Base-by-base conservation (phyloP, 768 basidiomycete species). In the Lenzites betulinus region DNA sequence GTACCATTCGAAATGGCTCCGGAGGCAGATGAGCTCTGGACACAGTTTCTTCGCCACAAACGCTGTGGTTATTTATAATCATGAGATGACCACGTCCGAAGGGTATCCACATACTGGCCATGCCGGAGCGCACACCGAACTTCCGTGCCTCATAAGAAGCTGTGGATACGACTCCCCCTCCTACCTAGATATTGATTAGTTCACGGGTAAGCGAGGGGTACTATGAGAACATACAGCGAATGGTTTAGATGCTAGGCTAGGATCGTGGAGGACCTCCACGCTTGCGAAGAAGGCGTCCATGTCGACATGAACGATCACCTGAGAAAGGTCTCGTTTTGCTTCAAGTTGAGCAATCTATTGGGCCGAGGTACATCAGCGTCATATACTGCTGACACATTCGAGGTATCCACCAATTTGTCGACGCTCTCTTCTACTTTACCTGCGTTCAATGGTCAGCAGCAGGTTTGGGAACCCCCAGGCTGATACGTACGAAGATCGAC, bases 31-130 rank as follows among this genome's bases (percentile, higher is more conserved):
- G 18, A 99, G 83, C 8, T 94, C 85, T 3, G 97, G 95, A 70
- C 95, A 98, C 9, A 99, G 83, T 69, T 93, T 96, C 78, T 88
- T 89, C 16, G 96, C 96, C 44, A 98, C 87, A 72, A 95, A 96
- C 52, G 86, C 95, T 56, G 42, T 12, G 41, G 25, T 15, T 2
- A 12, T 1, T 15, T 30, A 26, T 41, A 13, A 47, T 30, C 7
- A 4, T 12, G 13, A 8, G 28, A n/a, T 7, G n/a, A 25, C 12
- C 16, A 35, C 6, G 35, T 39, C 28, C 26, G 23, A 42, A 33
- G 22, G 12, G 43, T 41, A 35, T 6, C 20, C 23, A 68, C 79
- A 62, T 67, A 90, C 92, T 83, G n/a, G 96, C 85, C 97, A 98
- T 98, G 28, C 93, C 96, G 5, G 94, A 96, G 44, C 97, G 87